Percentiles rank a stretch among this genome's conserved stretches.
phyloP scores from a whole-genome alignment of 129 eudicot genomes.

The Calendula officinalis region DNA sequence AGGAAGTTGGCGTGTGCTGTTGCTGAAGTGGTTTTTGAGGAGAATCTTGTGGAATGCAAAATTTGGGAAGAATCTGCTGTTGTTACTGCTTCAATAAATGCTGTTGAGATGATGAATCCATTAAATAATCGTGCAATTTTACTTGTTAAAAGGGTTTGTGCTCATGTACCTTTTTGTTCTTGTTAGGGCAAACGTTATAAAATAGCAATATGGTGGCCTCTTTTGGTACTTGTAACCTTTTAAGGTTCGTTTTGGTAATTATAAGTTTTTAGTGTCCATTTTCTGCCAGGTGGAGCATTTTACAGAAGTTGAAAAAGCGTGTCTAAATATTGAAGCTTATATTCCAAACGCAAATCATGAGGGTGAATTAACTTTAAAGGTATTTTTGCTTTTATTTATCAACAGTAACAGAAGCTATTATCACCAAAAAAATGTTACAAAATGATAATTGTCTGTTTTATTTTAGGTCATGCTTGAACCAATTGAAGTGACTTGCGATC shows the following conservation, averaged over 20 bases:
- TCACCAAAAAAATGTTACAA: slow-evolving; percentile 14
- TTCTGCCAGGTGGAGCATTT: slow-evolving; percentile 47
- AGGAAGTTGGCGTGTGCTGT: slow-evolving; percentile 54
- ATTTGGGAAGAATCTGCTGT: slow-evolving; percentile 68
- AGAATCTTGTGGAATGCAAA: slow-evolving; percentile 53
- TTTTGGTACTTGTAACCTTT: not conserved
- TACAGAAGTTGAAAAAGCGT: slow-evolving; percentile 36
- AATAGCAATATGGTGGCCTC: not conserved
- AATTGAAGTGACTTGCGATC: slow-evolving; percentile 56
- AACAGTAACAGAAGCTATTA: slow-evolving; percentile 9
- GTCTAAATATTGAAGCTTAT: slow-evolving; percentile 53
- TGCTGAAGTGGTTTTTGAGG: slow-evolving; percentile 52
- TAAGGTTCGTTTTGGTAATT: slow-evolving; percentile 10
- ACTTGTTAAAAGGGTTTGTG: slow-evolving; percentile 53
- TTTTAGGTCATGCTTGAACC: slow-evolving; percentile 74
- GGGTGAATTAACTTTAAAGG: slow-evolving; percentile 51
- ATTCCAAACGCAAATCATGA: slow-evolving; percentile 45
- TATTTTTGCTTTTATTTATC: slow-evolving; percentile 14
- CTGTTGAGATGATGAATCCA: slow-evolving; percentile 58
- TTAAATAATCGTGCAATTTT: slow-evolving; percentile 49
- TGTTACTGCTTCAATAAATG: slow-evolving; percentile 46
- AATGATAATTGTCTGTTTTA: slow-evolving; percentile 18
- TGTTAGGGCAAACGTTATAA: not conserved
- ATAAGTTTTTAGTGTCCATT: not conserved
- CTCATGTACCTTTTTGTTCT: not conserved